Evolutionary conservation across 108 stramenopile genomes (phyloP), one percentile per base, ranked within the genome.

Genomic region (Phaeodactylum tricornutum): DNA sequence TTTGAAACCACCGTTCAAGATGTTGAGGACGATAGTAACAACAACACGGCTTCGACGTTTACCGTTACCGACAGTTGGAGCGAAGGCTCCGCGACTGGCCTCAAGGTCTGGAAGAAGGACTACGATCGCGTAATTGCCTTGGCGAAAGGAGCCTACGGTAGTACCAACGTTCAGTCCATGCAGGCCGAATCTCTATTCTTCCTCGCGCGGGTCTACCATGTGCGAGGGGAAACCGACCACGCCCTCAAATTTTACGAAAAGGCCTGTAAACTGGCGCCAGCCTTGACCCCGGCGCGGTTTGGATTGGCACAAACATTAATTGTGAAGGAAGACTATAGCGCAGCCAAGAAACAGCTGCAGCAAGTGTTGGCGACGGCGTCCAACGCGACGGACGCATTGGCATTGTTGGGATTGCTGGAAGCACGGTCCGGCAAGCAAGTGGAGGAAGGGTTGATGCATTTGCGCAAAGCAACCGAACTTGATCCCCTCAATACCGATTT

Each of bases 111-210:
- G 85, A 90, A 83, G 51, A 90, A 90, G 62, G 88, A 95, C 53
- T 95, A 92, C 54, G 84, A 89, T 40, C 76, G 87, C 29, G 93
- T 95, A 29, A 59, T 83, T 22, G 70, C 88, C 14, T 76, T 92
- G 32, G 87, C 94, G 30, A 89, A 78, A 54, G 75, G 83, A 0
- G 94, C 88, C 26, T 88, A 77, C 69, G 65, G 55, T 36, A 74
- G 75, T 55, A 92, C 91, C 11, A 72, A 47, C 36, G 82, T 88
- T 15, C 50, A 69, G 8, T 74, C 80, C 50, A 84, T 95, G 12
- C 83, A 87, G 54, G 94, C 91, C 45, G 94, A 95, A 64, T 88
- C 88, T 27, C 75, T 89, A 27, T 95, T 72, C 55, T 72, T 88
- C 47, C 52, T 88, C 50, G 94, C 85, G 4, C 77, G 94, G 8